Evolutionary conservation across 345 rosid genomes (phyloP).

Genomic region (Lepidium aucheri): DNA sequence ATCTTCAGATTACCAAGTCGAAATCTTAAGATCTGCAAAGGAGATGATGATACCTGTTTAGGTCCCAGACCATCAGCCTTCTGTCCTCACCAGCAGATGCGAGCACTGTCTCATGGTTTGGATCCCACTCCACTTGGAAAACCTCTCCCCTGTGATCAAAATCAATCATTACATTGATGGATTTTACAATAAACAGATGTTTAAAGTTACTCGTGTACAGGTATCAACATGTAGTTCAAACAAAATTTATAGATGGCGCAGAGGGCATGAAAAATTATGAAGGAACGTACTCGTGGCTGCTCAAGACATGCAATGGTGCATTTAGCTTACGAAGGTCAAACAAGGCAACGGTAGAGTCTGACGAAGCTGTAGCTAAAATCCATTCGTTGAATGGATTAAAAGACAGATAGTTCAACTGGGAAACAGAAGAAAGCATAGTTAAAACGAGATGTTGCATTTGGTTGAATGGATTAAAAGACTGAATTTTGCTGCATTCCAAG

Average conservation of each 20-base stretch:
- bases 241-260: neutral
- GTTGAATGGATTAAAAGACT: too few relatives aligned
- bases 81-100: constrained; percentile 92
- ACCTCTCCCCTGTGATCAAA: constrained; percentile 44
- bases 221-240: neutral
- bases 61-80: constrained; percentile 90
- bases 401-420: constrained; percentile 68
- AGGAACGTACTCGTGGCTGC: constrained; percentile 56
- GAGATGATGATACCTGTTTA: constrained; percentile 55
- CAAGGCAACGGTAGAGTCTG: constrained; percentile 72
- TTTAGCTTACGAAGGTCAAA: constrained; percentile 75
- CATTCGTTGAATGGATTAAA: constrained; percentile 82
- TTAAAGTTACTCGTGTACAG: neutral
- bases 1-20: neutral
- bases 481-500: too few relatives aligned
- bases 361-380: constrained; percentile 88
- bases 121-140: constrained; percentile 97
- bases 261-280: neutral
- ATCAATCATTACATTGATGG: neutral
- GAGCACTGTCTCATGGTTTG: constrained; percentile 79
- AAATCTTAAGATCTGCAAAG: neutral
- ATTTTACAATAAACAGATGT: neutral
- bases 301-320: constrained; percentile 57
- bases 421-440: neutral
- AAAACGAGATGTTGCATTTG: too few relatives aligned